phyloP scores from a whole-genome alignment of 768 basidiomycete genomes.

The Amanita polypyramis region DNA sequence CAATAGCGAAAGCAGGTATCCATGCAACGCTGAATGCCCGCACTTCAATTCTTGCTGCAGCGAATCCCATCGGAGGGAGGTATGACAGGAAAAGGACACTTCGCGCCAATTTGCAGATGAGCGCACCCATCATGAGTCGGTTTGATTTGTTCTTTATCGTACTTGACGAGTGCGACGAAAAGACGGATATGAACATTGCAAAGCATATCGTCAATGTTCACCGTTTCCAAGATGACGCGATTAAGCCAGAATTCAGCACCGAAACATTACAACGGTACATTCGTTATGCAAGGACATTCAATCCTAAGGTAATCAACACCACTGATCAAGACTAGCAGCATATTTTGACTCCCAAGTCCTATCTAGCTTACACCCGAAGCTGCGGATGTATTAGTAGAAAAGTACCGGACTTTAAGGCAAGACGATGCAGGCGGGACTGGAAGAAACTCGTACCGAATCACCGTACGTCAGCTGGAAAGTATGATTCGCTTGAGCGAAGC shows the following conservation, averaged over 20 bases:
- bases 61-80: conserved; percentile 93
- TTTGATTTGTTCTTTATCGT: conserved; percentile 98
- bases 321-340: conserved; percentile 4
- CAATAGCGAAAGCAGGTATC: conserved; percentile 98
- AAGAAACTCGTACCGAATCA: conserved; percentile 91
- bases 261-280: conserved; percentile 96
- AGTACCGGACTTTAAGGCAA: conserved; percentile 84
- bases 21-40: conserved; percentile 97
- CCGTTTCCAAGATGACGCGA: conserved; percentile 88
- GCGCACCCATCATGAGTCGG: conserved; percentile 97
- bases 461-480: conserved; percentile 94
- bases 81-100: conserved; percentile 93
- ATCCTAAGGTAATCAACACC: conserved; percentile 65
- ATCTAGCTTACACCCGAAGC: conserved; percentile 84
- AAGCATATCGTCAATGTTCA: conserved; percentile 97
- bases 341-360: not conserved
- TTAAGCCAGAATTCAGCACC: conserved; percentile 94
- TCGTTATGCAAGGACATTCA: conserved; percentile 94
- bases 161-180: conserved; percentile 92
- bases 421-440: conserved; percentile 87
- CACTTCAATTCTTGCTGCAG: conserved; percentile 94
- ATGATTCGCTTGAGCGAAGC: conserved; percentile 98
- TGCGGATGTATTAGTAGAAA: conserved; percentile 87
- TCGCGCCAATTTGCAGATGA: conserved; percentile 93
- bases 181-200: conserved; percentile 86